Base-by-base conservation (phyloP, 176 grass and related monocot genomes). In the Aegilops umbellulata region DNA sequence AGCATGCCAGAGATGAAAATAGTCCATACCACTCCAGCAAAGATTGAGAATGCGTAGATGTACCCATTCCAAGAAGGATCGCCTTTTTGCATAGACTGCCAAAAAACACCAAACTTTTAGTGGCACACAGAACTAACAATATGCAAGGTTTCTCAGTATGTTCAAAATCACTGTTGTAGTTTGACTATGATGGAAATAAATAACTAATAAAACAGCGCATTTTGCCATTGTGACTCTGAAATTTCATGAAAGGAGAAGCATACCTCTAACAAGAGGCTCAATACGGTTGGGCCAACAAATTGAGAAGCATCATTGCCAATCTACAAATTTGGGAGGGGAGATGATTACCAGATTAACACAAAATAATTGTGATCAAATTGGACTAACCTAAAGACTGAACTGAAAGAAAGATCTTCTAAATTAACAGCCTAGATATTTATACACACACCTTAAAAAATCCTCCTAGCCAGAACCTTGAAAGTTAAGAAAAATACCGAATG, bases 281-380 rank as follows among this genome's bases (percentile, higher is more conserved):
- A 88, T 80, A 99, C 26, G n/a, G 91, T 47, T 61, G 97, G 97
- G 46, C 97, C 97, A 78, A 99, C 94, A 92, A 98, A 98, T 78
- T 98, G 97, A 84, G 97, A 94, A 86, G 88, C 90, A 70, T 96
- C 97, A 90, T 99, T 99, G 22, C 94, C 94, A 88, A 99, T 96
- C 97, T 99, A 89, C 57, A 82, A 83, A 72, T 60, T 49, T 74
- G 25, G 47, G 24, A 16, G 47, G 51, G 16, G 29, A 30, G 38
- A 80, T 86, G n/a, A 62, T 74, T 41, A 57, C 25, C 46, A 80
- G 60, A 80, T 66, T 44, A 65, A 67, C 22, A 44, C 10, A 44
- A 49, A 53, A 41, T 72, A 13, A 44, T 44, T 87, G 15, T 30
- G 12, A 78, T 17, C 14, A 14, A 65, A 85, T 31, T 23, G 14